Evolutionary conservation across 177 flowering plant genomes (phyloP).

Genomic region (Vitis hybrid): DNA sequence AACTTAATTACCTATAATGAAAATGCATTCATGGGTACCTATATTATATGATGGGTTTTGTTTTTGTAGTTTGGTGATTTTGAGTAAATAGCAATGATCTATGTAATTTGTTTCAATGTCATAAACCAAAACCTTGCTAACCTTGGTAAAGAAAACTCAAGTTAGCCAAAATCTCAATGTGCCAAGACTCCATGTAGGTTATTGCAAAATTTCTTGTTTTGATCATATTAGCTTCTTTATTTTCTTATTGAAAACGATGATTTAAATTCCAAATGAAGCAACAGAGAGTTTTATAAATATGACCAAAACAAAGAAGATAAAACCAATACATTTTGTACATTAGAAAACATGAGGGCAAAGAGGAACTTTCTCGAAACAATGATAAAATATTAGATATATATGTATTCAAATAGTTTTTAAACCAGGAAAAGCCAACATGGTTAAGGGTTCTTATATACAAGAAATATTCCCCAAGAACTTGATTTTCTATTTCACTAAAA

Average conservation of each 20-base stretch:
- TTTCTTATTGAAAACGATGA: not conserved
- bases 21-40: too few species aligned
- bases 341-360: not conserved
- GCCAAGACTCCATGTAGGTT: not conserved
- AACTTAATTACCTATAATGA: too few species aligned
- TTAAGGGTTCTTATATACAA: not conserved
- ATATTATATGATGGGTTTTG: too few species aligned
- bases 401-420: not conserved
- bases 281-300: too few species aligned
- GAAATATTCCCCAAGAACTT: not conserved
- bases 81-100: not conserved
- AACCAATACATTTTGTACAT: too few species aligned
- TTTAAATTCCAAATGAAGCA: not conserved
- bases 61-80: too few species aligned
- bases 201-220: too few species aligned
- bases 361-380: not conserved
- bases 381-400: not conserved
- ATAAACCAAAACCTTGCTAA: not conserved
- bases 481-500: conserved; percentile 4
- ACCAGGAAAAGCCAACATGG: not conserved
- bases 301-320: not conserved
- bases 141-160: not conserved
- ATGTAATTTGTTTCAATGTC: not conserved
- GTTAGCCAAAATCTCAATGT: too few species aligned
- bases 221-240: not conserved